Percentiles rank a stretch among this genome's conserved stretches.
Evolutionary conservation across 108 stramenopile genomes (phyloP).

Genomic region (Discostella stelligeroides): DNA sequence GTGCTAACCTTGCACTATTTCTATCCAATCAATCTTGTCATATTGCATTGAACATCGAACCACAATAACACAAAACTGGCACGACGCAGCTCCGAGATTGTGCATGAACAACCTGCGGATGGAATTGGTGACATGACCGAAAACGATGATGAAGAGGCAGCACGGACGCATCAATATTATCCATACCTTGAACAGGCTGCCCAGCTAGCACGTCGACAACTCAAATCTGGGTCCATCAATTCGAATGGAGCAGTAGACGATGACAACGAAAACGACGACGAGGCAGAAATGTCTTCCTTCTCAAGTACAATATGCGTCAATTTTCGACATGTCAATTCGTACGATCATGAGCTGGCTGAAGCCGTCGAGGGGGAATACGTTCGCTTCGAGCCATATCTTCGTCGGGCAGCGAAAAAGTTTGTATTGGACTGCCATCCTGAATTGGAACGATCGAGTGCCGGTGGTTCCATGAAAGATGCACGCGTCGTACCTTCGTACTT

Average conservation of each 20-base stretch:
- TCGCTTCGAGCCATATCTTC: constrained; percentile 85
- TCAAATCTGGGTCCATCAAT: constrained; percentile 20
- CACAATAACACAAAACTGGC: not conserved
- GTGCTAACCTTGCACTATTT: too few relatives aligned
- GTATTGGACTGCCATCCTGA: constrained; percentile 64
- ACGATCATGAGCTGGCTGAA: constrained; percentile 80
- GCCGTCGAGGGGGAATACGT: constrained; percentile 84
- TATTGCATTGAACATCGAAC: not conserved
- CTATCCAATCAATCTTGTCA: not conserved
- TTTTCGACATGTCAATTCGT: constrained; percentile 60
- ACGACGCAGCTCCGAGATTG: constrained; percentile 37
- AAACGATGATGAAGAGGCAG: constrained; percentile 25
- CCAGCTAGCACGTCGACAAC: constrained; percentile 58
- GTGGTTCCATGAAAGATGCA: constrained; percentile 8
- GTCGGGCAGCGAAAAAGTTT: constrained; percentile 63
- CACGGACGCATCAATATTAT: constrained; percentile 38
- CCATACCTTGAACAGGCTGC: constrained; percentile 81
- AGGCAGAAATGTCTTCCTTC: constrained; percentile 47
- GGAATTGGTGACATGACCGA: constrained; percentile 17
- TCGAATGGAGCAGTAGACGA: constrained; percentile 14
- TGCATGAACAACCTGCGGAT: constrained; percentile 9
- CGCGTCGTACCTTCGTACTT: constrained; percentile 55
- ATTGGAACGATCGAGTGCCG: constrained; percentile 43
- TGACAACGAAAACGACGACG: constrained; percentile 27
- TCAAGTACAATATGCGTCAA: constrained; percentile 76